phyloP scores from a whole-genome alignment of 306 rosid genomes.

The Lotus japonicus region DNA sequence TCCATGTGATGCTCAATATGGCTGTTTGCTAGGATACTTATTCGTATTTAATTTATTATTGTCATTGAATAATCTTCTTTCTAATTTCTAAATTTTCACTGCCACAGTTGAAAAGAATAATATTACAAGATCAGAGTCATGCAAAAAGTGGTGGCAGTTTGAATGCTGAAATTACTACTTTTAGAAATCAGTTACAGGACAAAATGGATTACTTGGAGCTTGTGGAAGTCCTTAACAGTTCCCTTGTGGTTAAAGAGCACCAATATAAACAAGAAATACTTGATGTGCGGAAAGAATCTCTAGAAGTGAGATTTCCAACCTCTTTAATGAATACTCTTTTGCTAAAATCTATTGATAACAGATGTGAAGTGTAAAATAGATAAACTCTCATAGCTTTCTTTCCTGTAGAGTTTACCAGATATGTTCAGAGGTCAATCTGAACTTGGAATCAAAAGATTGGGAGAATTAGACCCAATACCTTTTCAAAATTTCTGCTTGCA shows the following conservation, averaged over 20 bases:
- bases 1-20: background rate
- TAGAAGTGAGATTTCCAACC: constrained; percentile 12
- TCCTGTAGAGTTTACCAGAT: background rate
- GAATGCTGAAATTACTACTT: background rate
- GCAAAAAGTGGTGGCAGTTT: background rate
- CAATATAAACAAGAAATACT: constrained; percentile 17
- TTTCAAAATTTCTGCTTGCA: constrained; percentile 22
- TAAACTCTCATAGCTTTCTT: too few species aligned
- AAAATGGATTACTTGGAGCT: constrained; percentile 17
- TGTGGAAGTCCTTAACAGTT: constrained; percentile 7
- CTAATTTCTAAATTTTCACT: background rate
- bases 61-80: background rate
- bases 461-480: constrained; percentile 29
- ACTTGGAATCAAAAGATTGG: constrained; percentile 22
- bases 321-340: background rate
- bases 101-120: constrained; percentile 9
- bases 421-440: constrained; percentile 13
- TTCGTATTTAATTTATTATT: background rate
- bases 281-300: constrained; percentile 26
- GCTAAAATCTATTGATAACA: background rate
- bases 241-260: constrained; percentile 15
- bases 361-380: background rate
- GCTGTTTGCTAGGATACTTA: background rate
- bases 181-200: constrained; percentile 17
- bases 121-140: background rate